Evolutionary conservation across 225 moss, liverwort and hornwort species (phyloP), one percentile per base, ranked within the genome.

Genomic region (Physcomitrellopsis africana): DNA sequence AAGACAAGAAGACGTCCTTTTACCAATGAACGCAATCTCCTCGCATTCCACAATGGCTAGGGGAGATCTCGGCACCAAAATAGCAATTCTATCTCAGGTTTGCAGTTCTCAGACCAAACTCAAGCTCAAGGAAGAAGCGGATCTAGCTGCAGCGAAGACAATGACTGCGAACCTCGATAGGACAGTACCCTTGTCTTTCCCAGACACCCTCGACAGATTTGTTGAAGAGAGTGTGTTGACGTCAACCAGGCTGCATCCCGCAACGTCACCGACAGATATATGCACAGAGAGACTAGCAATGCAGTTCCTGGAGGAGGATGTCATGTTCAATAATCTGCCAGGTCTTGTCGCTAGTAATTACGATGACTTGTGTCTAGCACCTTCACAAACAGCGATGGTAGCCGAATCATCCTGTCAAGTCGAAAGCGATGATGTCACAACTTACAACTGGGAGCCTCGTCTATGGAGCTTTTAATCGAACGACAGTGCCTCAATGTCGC

Each of bases 401-500:
- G 32, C 32, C 17, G 18, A 53, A 17, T 10, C 16, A 52, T 60
- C 65, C 22, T 54, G 22, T 29, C 47, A 51, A 11, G 57, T 27
- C 11, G 70, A 77, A 64, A 73, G 46, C 41, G 80, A 80, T 19
- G 88, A 85, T 12, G 88, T 49, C 8, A 8, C 24, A 24, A 67
- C 10, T 54, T 71, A 22, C 8, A 59, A n/a, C n/a, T 85, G 73
- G 85, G 88, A 88, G 57, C 69, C 82, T 60, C 43, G 78, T 49
- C 85, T 88, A 9, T 88, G 88, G 88, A 88, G 76, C 46, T 88
- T 82, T 70, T 84, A 75, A 51, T 26, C 22, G 24, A 2, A 7
- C 27, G 13, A 13, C 10, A 26, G 5, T 37, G 32, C 32, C 32
- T 37, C 32, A 37, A 37, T 1, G 7, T 61, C 32, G 15, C 18